Base-by-base conservation (phyloP, 2,329 filamentous ascomycete genomes). In the Bipolaris oryzae region DNA sequence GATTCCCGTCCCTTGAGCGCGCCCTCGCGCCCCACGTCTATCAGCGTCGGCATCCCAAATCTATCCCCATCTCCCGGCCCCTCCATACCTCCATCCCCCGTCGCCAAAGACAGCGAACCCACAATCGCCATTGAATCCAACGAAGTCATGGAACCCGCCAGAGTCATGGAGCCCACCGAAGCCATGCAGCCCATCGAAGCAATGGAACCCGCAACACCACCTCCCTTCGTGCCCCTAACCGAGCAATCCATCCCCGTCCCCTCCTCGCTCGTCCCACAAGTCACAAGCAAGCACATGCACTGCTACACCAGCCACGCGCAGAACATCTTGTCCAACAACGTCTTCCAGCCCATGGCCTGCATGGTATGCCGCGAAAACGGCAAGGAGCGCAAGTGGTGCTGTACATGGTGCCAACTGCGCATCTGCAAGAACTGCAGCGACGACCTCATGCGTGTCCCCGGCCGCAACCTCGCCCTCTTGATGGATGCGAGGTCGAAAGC, bases 401-500 rank as follows among this genome's bases (percentile, higher is more conserved):
- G 76, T 45, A 64, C 66, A 15, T 76, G 73, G 73, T 78, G 76
- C 50, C 70, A 69, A 53, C 53, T 78, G 57, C 44, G 74, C 7
- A 64, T 78, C 16, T 78, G 76, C 52, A 33, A 58, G 5, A 46
- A 5, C 2, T 77, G 76, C 33, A 66, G 68, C 11, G 58, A 61
- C 7, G 69, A 69, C 38, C 54, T 77, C 38, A 48, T 50, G 23
- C 53, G 46, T 28, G 46, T 64, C 31, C 62, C 66, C 3, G 63
- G 64, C 1, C n/a, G 67, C 37, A 51, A 68, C 50, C 28, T 76
- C 54, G 52, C 48, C 6, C 31, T 18, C 10, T 44, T 72, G 52
- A 1, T 73, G 25, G 46, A 66, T 54, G 25, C n/a, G n/a, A 64
- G 37, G 52, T 1, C 72, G 25, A 44, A 66, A 56, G 33, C n/a